These are phyloP conservation scores for Penicillium thymicola DNA, from an alignment of 2,329 filamentous ascomycete genomes.

Conservation along the genomic window DNA sequence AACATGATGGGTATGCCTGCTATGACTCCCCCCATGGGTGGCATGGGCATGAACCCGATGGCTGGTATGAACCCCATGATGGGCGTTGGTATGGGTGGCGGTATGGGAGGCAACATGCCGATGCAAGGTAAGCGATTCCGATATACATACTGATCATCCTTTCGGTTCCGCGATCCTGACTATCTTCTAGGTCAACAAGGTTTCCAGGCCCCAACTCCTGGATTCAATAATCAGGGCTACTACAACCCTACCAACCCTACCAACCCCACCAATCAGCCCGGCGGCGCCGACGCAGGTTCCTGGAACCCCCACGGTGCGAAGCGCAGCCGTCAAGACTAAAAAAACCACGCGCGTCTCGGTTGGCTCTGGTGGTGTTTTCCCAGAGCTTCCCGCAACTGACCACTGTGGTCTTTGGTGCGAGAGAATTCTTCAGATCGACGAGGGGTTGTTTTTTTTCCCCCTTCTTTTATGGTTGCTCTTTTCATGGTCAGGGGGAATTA, in stretches of 20 bases:
- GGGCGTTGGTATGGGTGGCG: slow-evolving; percentile 31
- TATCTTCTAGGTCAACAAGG: slow-evolving; percentile 37
- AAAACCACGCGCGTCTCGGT: no score
- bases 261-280: slow-evolving; percentile 41
- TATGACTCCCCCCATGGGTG: slow-evolving; percentile 41
- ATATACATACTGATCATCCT: neutral
- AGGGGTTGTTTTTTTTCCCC: neutral
- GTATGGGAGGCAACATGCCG: slow-evolving; percentile 47
- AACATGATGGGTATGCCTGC: slow-evolving; percentile 52
- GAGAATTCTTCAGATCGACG: neutral
- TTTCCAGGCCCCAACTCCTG: slow-evolving; percentile 64
- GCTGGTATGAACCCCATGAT: slow-evolving; percentile 59
- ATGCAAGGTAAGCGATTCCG: slow-evolving; percentile 46
- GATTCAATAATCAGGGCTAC: slow-evolving; percentile 17
- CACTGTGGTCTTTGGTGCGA: neutral
- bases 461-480: neutral
- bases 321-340: slow-evolving; percentile 67
- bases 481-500: neutral
- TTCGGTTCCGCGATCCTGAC: slow-evolving; percentile 10
- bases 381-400: neutral
- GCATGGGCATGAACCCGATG: slow-evolving; percentile 51
- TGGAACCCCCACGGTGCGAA: slow-evolving; percentile 83
- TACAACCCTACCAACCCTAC: slow-evolving; percentile 12
- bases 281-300: slow-evolving; percentile 52
- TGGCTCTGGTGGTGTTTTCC: neutral